These are phyloP conservation scores for Tuber aestivum DNA, from an alignment of 495 filamentous ascomycete species.

Conservation along the genomic window DNA sequence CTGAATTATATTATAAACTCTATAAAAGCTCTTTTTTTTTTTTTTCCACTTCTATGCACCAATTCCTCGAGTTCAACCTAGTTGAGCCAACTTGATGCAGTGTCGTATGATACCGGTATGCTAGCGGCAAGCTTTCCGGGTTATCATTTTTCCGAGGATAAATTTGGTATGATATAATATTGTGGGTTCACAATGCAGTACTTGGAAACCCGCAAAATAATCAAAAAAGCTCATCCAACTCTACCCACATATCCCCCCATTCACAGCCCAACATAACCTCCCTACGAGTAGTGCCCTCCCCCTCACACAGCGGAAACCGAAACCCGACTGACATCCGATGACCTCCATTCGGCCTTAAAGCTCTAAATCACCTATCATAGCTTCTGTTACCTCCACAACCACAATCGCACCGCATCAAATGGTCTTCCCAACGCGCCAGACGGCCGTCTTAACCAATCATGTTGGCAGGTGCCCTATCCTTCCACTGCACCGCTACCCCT, in stretches of 20 bases:
- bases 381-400: background rate
- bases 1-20: background rate
- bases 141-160: background rate
- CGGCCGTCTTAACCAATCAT: conserved; percentile 32
- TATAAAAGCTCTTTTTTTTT: background rate
- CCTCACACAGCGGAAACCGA: background rate
- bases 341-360: background rate
- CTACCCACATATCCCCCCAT: background rate
- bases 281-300: background rate
- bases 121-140: background rate
- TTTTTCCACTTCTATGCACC: background rate
- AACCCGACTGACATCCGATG: background rate
- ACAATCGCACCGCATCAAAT: conserved; percentile 19
- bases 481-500: background rate
- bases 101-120: too few species aligned
- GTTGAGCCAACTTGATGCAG: background rate
- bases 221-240: background rate
- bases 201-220: background rate
- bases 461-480: conserved; percentile 21
- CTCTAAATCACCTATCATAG: background rate
- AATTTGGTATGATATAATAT: too few species aligned
- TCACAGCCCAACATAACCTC: background rate
- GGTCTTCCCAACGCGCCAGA: conserved; percentile 39
- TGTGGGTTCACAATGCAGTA: too few species aligned
- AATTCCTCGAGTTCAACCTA: background rate